These are phyloP conservation scores for Carex parvula DNA, from an alignment of 176 grass and related monocot species.

Conservation along the genomic window DNA sequence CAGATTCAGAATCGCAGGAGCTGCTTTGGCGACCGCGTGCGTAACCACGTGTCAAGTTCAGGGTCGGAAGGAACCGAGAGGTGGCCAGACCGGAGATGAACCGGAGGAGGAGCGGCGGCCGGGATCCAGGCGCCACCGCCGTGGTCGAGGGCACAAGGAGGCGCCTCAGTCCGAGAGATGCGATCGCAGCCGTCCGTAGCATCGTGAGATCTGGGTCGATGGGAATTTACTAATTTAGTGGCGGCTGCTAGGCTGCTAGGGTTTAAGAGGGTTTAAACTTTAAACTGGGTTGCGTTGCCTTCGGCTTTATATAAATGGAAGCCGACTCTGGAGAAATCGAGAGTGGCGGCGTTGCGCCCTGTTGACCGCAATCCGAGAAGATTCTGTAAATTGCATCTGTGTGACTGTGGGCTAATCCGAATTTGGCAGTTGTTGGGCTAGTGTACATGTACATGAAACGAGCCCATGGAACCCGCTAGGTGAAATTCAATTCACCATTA, in stretches of 20 bases:
- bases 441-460: too few relatives aligned
- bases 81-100: not conserved
- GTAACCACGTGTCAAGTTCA: conserved; percentile 19
- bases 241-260: not conserved
- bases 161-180: conserved; percentile 16
- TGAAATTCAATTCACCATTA: not conserved
- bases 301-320: not conserved
- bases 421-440: not conserved
- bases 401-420: not conserved
- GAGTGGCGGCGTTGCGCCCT: not conserved
- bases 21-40: conserved; percentile 3
- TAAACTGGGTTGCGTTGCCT: not conserved
- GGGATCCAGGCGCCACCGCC: not conserved
- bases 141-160: not conserved
- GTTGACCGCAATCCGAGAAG: not conserved
- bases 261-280: conserved; percentile 8
- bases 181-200: conserved; percentile 14
- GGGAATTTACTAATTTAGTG: not conserved
- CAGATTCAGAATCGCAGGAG: not conserved
- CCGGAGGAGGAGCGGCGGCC: not conserved
- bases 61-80: not conserved
- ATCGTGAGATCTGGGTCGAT: not conserved
- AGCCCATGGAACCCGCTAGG: not conserved
- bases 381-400: not conserved
- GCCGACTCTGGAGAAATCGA: not conserved